Base-by-base conservation (phyloP, 208 protist genomes). In the Herpetomonas samuelpessoai region DNA sequence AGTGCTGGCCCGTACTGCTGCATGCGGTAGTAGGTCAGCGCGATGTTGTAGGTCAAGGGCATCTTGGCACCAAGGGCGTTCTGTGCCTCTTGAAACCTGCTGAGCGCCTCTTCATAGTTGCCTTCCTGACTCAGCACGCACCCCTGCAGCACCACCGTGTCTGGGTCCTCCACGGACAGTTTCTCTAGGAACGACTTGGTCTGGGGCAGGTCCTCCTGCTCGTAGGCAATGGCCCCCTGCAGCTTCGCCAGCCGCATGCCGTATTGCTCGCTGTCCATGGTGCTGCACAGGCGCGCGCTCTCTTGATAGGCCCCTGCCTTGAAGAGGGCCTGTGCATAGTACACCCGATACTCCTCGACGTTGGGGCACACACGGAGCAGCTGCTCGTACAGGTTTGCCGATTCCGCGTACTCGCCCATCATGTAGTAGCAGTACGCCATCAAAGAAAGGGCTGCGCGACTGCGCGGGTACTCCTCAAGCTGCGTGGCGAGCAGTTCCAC, bases 391-490 rank as follows among this genome's bases (percentile, higher is more conserved):
- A 95, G 57, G 49, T 66, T 74, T 4, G 96, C 86, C 3, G 96
- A 76, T 55, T 83, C 72, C 2, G 60, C 79, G 74, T 94, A 99
- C 57, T 98, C 91, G 38, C 96, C 90, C 31, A 95, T 75, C 65
- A 97, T 83, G 77, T 98, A 99, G 74, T 97, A 91, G 74, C 93
- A 98, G 79, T 98, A 99, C 7, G 81, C 97, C 65, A 99, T 86
- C 14, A 99, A 84, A 2, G 95, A 98, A n/a, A 98, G 70, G n/a
- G 97, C 93, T 0, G 97, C 96, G 21, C 97, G 88, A 58, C 86
- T 97, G n/a, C 88, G 85, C 0, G 97, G 95, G 72, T 98, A 98
- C 53, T 93, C 83, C 55, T 97, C 83, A 51, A 98, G 70, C 74
- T 98, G 88, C 31, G 74, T 68, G 14, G 78, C 58, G 21, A 98